Conservation (phyloP, 108 stramenopile species). For the Cyclotella baltica region DNA sequence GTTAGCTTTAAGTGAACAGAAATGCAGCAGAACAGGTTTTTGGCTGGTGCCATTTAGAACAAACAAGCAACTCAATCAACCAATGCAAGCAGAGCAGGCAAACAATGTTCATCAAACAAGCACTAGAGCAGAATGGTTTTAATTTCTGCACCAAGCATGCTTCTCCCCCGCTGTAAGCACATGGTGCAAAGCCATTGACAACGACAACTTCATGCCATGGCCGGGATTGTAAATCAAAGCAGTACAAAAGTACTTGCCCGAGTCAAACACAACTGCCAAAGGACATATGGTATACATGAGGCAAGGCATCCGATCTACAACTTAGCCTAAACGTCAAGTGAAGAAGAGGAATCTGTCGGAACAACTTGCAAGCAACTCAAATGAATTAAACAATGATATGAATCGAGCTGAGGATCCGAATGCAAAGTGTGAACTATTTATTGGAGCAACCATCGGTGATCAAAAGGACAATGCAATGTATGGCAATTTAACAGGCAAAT, state of each 20-base stretch:
- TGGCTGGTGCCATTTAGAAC: neutral
- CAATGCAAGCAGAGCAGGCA: neutral
- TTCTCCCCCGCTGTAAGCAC: no score
- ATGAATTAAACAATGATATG: neutral
- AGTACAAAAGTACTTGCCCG: neutral
- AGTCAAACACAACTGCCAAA: slow-evolving; percentile 1
- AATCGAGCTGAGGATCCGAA: neutral
- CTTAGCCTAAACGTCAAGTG: neutral
- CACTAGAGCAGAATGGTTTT: neutral
- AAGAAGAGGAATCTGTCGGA: neutral
- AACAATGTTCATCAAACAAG: slow-evolving; percentile 3
- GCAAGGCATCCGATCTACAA: neutral
- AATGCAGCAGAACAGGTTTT: neutral
- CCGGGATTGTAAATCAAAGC: neutral
- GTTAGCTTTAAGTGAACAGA: neutral
- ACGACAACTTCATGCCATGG: neutral
- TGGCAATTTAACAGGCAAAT: no score
- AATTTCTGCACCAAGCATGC: no score
- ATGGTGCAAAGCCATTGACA: no score
- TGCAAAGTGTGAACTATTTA: neutral
- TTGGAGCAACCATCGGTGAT: neutral
- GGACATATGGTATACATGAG: neutral
- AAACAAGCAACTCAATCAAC: neutral
- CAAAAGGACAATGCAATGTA: neutral
- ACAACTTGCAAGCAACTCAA: neutral